Evolutionary conservation across 371 early-diverging fungal species (phyloP), one percentile per base, ranked within the genome.

Genomic region (Circinella minor): DNA sequence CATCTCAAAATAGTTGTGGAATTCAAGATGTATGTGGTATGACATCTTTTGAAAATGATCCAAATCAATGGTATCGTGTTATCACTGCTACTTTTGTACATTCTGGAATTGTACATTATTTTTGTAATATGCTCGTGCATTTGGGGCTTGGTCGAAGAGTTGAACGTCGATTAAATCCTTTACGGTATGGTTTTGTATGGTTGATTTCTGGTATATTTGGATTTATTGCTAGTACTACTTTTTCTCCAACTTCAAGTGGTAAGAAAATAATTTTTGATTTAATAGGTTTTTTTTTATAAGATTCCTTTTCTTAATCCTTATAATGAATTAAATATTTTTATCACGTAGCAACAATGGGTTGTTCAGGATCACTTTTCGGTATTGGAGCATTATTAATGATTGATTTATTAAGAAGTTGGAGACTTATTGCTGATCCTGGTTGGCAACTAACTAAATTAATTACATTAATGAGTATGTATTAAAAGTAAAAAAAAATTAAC

Each of bases 321-420:
- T 46, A 18, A 67, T 13, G 27, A 18, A 34, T 36, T 38, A 18
- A 37, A 47, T 59, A 64, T 27, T 27, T 27, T 27, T 27, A 2
- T 27, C 2, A 27, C 27, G 27, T 72, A 83, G 87, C 86, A 9
- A 88, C 89, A 7, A 89, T 94, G 66, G 96, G 96, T 4, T 88
- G 86, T 57, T 92, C 92, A 27, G 93, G 94, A 10, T 83, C 93
- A 4, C 72, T 94, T 8, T 94, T 90, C 78, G 95, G 85, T 18
- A 68, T 94, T 38, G 74, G 92, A 55, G 93, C 91, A 1, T 86
- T 88, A 61, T 77, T 92, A 8, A 73, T 93, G 15, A 75, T 94
- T 47, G 94, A 96, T 67, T 75, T 93, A 10, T 11, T 94, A n/a
- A 83, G 87, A 62, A 87, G 91, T 79, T 95, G 95, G 94, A 75